Base-by-base conservation (phyloP, 352 stramenopile species). In the Plasmopara viticola region DNA sequence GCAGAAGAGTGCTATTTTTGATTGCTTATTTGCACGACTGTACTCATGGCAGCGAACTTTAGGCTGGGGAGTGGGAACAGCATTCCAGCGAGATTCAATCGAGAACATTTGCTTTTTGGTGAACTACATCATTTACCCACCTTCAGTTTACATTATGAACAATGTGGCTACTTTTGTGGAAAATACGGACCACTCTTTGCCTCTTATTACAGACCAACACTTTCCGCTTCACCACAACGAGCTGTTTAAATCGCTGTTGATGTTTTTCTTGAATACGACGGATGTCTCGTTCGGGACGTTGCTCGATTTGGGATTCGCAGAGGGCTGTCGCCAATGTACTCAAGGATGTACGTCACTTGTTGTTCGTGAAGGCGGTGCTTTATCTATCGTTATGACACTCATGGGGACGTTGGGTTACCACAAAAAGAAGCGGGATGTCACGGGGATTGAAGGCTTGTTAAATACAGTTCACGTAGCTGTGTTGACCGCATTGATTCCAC, bases 91-190 rank as follows among this genome's bases (percentile, higher is more conserved):
- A 17, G 84, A 94, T 51, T 90, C 84, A 15, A 74, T 94, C 51
- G 84, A 94, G 51, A 94, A 94, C 38, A 91, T 91, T 62, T 94
- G 84, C 53, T 78, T 67, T 15, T 45, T 92, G 46, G 50, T 90
- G 51, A 94, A 94, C 53, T 94, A 92, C 56, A 90, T 91, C 53
- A 76, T 94, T 37, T 90, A 87, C 50, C 84, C 84, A 14, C 84
- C 84, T 34, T 84, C 81, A 9, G 79, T 94, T 33, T 94, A 90
- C 55, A 84, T 94, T 47, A 87, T 93, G 75, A 84, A 77, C 51
- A 74, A 87, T 33, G 68, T 90, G 29, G 78, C 79, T 33, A 90
- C 82, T 35, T 94, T 94, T 45, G 84, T 90, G 7, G 78, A 91
- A 18, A 90, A 91, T 42, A 84, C 80, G n/a, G 80, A 94, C 51